These are phyloP conservation scores for Lasiodiplodia sp. DNA, from an alignment of 2,329 filamentous ascomycete genomes.

Conservation along the genomic window DNA sequence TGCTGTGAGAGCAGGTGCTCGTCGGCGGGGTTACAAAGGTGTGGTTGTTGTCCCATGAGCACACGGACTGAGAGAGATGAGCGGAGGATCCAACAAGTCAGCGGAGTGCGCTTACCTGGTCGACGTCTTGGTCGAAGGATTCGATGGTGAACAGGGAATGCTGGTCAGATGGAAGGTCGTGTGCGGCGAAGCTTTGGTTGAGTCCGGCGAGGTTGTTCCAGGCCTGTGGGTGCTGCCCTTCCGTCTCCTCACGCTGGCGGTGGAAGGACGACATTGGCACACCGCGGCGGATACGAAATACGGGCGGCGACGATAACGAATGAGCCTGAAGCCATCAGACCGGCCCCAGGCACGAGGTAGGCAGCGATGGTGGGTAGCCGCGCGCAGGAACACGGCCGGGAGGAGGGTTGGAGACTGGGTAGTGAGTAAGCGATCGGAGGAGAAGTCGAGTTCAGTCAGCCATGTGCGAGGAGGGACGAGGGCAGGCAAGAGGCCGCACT, in stretches of 20 bases:
- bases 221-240: not conserved
- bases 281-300: not conserved
- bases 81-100: not conserved
- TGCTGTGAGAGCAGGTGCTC: not conserved
- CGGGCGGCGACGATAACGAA: not conserved
- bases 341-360: constrained; percentile 20
- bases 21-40: not conserved
- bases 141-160: not conserved
- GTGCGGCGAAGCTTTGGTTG: not conserved
- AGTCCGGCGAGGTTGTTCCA: not conserved
- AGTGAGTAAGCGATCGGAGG: not conserved
- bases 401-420: not conserved
- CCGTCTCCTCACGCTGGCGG: not conserved
- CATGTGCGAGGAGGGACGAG: not conserved
- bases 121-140: constrained; percentile 1
- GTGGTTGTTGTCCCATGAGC: not conserved
- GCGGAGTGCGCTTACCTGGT: not conserved
- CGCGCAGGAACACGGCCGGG: not conserved
- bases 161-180: not conserved
- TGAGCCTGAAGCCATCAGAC: constrained; percentile 3
- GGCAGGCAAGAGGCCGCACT: not conserved
- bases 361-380: not conserved
- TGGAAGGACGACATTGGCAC: not conserved
- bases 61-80: constrained; percentile 4
- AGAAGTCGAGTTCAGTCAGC: constrained; percentile 6